Conservation (phyloP, 371 early-diverging fungal species). For the Apophysomyces variabilis region DNA sequence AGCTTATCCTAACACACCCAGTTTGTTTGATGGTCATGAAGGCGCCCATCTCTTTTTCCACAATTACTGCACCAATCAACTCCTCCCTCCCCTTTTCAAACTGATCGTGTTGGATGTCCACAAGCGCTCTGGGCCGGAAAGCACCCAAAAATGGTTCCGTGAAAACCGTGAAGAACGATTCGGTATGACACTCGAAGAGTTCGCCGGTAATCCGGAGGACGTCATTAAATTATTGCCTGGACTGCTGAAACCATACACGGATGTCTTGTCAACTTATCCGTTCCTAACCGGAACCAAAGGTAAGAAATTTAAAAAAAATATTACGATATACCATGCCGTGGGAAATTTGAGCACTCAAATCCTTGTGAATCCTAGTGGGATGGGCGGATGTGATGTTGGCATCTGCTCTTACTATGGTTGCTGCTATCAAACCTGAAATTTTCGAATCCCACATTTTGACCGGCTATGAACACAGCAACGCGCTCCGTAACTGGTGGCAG, state of each 20-base stretch:
- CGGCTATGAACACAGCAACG: slow-evolving; percentile 14
- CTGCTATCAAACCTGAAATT: slow-evolving; percentile 16
- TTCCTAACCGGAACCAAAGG: slow-evolving; percentile 23
- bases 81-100: slow-evolving; percentile 14
- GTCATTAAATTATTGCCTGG: not conserved
- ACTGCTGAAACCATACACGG: not conserved
- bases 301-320: slow-evolving; percentile 15
- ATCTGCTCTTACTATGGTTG: slow-evolving; percentile 17
- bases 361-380: slow-evolving; percentile 2
- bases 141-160: slow-evolving; percentile 17
- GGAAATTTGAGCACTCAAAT: slow-evolving; percentile 12
- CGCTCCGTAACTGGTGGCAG: slow-evolving; percentile 16
- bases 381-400: slow-evolving; percentile 28
- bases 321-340: slow-evolving; percentile 12
- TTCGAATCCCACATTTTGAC: slow-evolving; percentile 20
- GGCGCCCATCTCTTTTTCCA: slow-evolving; percentile 25
- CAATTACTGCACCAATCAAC: slow-evolving; percentile 16
- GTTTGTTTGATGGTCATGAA: slow-evolving; percentile 4
- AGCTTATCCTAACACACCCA: slow-evolving; percentile 20
- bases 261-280: slow-evolving; percentile 13
- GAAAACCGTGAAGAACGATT: slow-evolving; percentile 12
- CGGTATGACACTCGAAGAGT: slow-evolving; percentile 15
- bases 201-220: slow-evolving; percentile 18
- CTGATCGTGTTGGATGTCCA: slow-evolving; percentile 14
- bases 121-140: not conserved